These are phyloP conservation scores for Penicillium pulvis DNA, from an alignment of 495 filamentous ascomycete genomes.

Conservation along the genomic window DNA sequence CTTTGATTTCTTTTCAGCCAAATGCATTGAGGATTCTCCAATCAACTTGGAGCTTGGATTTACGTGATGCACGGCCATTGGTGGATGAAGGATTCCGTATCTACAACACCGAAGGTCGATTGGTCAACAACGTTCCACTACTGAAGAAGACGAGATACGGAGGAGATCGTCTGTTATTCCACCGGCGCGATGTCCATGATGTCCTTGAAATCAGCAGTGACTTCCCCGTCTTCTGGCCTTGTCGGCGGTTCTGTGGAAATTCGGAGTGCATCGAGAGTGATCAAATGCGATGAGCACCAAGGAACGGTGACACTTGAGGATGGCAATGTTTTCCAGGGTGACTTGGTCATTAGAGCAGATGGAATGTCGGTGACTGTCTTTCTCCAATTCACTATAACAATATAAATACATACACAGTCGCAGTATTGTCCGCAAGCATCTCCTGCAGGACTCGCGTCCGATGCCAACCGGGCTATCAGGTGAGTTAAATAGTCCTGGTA, in stretches of 20 bases:
- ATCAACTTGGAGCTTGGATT: constrained; percentile 21
- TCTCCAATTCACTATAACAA: too few species aligned
- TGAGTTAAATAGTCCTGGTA: constrained; percentile 9
- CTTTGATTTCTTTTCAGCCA: constrained; percentile 32
- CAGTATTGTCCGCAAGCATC: constrained; percentile 21
- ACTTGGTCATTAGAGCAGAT: constrained; percentile 53
- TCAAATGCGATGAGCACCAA: constrained; percentile 16
- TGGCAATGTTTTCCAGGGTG: constrained; percentile 22
- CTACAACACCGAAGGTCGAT: constrained; percentile 28
- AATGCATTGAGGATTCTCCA: constrained; percentile 35
- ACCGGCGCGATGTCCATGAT: constrained; percentile 34
- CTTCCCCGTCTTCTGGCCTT: constrained; percentile 6
- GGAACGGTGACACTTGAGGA: constrained; percentile 28
- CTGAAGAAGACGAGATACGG: constrained; percentile 22
- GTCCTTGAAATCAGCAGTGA: constrained; percentile 19
- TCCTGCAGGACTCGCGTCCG: constrained; percentile 8
- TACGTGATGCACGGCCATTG: constrained; percentile 21
- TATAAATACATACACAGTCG: constrained; percentile 9
- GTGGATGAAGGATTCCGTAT: constrained; percentile 33
- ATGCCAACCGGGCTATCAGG: constrained; percentile 28
- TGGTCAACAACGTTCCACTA: constrained; percentile 27
- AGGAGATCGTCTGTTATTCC: constrained; percentile 28
- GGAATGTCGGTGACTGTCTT: constrained; percentile 32
- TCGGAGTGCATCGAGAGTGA: constrained; percentile 19
- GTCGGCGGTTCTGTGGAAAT: constrained; percentile 22